A percentile compares a stretch with the other conserved stretches of the same genome.
Evolutionary conservation across 225 moss, liverwort and hornwort species (phyloP).

Genomic region (Marchantia polymorpha): DNA sequence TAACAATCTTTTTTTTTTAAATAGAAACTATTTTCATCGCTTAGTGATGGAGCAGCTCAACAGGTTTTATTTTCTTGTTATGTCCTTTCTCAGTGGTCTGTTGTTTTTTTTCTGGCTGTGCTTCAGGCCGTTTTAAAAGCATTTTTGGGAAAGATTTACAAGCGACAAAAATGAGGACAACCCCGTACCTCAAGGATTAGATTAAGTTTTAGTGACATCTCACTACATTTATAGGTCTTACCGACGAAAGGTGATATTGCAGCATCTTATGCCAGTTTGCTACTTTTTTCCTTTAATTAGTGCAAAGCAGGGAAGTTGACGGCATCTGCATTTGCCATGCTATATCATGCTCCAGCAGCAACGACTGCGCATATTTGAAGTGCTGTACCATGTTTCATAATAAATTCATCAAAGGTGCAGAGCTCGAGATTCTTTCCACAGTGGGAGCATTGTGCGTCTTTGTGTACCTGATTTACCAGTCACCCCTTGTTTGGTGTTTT

Average conservation of each 20-base stretch:
- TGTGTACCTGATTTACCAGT: background rate
- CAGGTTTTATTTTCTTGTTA: background rate
- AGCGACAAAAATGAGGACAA: constrained; percentile 65
- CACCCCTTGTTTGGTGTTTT: too few relatives aligned
- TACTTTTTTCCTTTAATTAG: background rate
- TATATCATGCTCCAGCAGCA: too few relatives aligned
- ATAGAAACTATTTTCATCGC: background rate
- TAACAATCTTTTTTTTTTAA: background rate
- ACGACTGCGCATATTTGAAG: background rate
- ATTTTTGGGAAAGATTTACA: constrained; percentile 92
- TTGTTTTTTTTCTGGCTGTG: background rate
- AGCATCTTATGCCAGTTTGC: background rate
- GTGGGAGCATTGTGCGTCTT: background rate
- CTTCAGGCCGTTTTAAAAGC: constrained; percentile 79
- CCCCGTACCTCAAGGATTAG: background rate
- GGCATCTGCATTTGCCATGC: background rate
- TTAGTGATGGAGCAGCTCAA: background rate
- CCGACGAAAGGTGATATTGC: background rate
- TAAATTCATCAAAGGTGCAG: background rate
- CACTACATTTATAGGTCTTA: background rate
- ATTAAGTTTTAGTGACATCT: background rate
- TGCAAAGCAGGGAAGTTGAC: background rate
- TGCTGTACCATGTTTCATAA: background rate
- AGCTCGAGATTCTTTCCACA: background rate
- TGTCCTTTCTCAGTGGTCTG: too few relatives aligned